Evolutionary conservation across 2,329 filamentous ascomycete genomes (phyloP), one percentile per base, ranked within the genome.

Genomic region (Penicillium sp.): DNA sequence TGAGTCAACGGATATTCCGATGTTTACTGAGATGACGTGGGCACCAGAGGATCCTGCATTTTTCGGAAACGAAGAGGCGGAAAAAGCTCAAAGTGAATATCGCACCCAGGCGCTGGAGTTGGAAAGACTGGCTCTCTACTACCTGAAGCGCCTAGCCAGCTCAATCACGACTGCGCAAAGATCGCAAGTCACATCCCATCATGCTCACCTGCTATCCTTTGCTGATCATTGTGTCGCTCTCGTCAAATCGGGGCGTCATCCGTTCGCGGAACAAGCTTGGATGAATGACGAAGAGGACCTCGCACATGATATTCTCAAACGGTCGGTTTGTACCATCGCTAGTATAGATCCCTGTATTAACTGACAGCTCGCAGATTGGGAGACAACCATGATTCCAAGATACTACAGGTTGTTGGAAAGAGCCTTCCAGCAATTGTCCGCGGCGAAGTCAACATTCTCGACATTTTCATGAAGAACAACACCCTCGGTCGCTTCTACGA

Each of bases 401-500:
- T 26, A 7, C 37, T 59, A 29, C 28, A 32, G 3, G 49, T 36
- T 38, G 55, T 62, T n/a, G 64, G 71, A 1, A 63, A 70, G 35
- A 57, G 64, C 26, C 52, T 75, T 12, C 54, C 65, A 2, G 50
- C 59, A 11, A 60, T 68, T 1, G 55, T 76, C 9, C 57, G 61
- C 1, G 67, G 64, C 3, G 56, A 66, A 34, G 61, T 49, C 5
- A 67, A 56, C 3, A 65, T 71, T 46, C 59, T 73, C 6, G 72
- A 74, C 46, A 59, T 66, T 39, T 51, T 75, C 43, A 60, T 56
- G 29, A 54, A 64, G 28, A 59, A 72, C 12, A 58, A 64, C 4
- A 52, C 72, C 36, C 53, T 74, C 4, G 55, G 65, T 8, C 42
- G 57, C 3, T 66, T 68, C 41, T 73, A 75, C 47, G 49, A 47